Conservation (phyloP, 2,329 filamentous ascomycete species). For the Aspergillus sp. region DNA sequence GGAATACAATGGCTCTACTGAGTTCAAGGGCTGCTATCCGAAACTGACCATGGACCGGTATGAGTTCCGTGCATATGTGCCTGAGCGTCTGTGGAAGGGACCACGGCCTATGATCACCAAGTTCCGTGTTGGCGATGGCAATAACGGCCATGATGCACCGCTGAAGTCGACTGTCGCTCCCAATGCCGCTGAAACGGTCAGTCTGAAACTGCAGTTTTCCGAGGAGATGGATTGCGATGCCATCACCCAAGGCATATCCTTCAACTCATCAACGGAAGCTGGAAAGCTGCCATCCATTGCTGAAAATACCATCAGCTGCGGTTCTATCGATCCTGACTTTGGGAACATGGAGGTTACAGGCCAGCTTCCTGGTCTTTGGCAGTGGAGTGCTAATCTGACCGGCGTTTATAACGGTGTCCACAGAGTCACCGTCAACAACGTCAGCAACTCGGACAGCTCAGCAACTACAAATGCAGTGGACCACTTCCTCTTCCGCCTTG, state of each 20-base stretch:
- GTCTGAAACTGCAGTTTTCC: conserved; percentile 53
- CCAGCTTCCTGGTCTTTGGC: conserved; percentile 39
- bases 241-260: conserved; percentile 50
- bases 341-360: too few relatives aligned
- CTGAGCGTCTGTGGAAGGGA: conserved; percentile 48
- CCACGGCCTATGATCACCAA: conserved; percentile 62
- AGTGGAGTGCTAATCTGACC: conserved; percentile 52
- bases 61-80: not conserved
- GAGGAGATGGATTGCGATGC: conserved; percentile 60
- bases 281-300: conserved; percentile 38
- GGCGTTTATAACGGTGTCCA: conserved; percentile 65
- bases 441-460: conserved; percentile 32
- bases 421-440: conserved; percentile 51
- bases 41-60: conserved; percentile 55
- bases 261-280: conserved; percentile 59
- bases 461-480: conserved; percentile 54
- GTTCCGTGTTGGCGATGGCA: conserved; percentile 62
- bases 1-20: conserved; percentile 33
- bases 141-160: conserved; percentile 32
- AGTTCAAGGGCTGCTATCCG: conserved; percentile 57
- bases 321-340: conserved; percentile 45
- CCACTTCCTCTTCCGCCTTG: conserved; percentile 62
- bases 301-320: conserved; percentile 51
- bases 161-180: conserved; percentile 50
- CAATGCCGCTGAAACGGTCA: conserved; percentile 45